phyloP scores from a whole-genome alignment of 2,329 filamentous ascomycete genomes.

The Ophiostoma populinum region DNA sequence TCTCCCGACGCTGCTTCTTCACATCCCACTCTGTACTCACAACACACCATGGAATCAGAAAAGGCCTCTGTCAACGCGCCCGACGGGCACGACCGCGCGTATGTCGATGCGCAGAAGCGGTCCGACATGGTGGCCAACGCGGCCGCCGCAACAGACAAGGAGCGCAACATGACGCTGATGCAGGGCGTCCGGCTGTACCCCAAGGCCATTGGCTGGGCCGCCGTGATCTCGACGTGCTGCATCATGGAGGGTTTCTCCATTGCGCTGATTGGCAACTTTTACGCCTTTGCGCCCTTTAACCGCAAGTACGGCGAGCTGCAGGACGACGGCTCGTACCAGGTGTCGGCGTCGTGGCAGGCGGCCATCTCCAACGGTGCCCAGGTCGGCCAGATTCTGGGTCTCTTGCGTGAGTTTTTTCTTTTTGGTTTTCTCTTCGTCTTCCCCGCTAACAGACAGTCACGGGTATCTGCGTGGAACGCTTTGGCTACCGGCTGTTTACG shows the following conservation, averaged over 20 bases:
- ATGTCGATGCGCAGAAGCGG: too few species aligned
- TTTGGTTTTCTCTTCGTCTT: neutral
- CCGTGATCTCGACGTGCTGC: conserved; percentile 4
- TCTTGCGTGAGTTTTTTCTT: conserved; percentile 1
- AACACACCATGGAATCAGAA: too few species aligned
- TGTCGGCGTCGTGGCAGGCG: conserved; percentile 3
- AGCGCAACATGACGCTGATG: conserved; percentile 5
- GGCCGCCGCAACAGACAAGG: conserved; percentile 4
- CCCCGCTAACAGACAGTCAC: neutral
- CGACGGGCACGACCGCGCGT: neutral
- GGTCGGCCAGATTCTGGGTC: conserved; percentile 32
- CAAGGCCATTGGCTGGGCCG: conserved; percentile 7
- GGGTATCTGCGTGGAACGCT: conserved; percentile 1
- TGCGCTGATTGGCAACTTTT: conserved; percentile 18
- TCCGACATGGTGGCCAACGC: neutral
- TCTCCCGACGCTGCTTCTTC: too few species aligned
- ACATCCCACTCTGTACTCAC: too few species aligned
- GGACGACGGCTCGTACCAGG: conserved; percentile 2
- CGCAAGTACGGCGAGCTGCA: conserved; percentile 15
- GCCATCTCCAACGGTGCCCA: conserved; percentile 27
- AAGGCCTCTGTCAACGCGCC: too few species aligned
- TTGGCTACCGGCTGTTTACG: conserved; percentile 1
- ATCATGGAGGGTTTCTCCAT: conserved; percentile 15
- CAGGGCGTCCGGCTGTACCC: conserved; percentile 4
- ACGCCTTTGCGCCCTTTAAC: conserved; percentile 16